Conservation (phyloP, 2,329 filamentous ascomycete genomes). For the Colletotrichum liaoningense region DNA sequence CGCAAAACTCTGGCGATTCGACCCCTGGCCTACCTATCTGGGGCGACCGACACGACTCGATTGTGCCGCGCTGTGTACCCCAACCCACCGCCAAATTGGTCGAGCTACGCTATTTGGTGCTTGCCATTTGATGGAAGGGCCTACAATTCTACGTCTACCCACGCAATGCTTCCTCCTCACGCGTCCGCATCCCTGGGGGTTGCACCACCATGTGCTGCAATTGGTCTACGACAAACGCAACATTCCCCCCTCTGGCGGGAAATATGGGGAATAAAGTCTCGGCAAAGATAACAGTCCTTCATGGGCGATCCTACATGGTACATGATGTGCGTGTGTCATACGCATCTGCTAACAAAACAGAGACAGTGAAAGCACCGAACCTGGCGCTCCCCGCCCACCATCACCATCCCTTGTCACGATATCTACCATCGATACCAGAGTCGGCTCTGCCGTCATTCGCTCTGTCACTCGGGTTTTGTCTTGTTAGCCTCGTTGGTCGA, state of each 20-base stretch:
- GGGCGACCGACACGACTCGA: neutral
- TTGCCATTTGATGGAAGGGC: neutral
- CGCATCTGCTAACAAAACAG: conserved; percentile 15
- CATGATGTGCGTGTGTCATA: conserved; percentile 13
- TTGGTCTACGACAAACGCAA: conserved; percentile 23
- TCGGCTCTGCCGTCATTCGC: conserved; percentile 10
- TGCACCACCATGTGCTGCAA: conserved; percentile 13
- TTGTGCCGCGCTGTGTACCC: neutral
- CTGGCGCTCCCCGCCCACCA: neutral
- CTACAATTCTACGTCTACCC: neutral
- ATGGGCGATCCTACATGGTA: neutral
- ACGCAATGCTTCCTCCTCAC: neutral
- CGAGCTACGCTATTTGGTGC: neutral
- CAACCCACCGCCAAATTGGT: neutral
- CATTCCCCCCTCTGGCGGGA: conserved; percentile 17
- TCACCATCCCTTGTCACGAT: conserved; percentile 2
- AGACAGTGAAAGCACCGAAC: neutral
- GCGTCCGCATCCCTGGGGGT: conserved; percentile 15
- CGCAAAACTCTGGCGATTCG: neutral
- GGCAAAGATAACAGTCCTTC: conserved; percentile 33
- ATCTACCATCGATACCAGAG: conserved; percentile 3
- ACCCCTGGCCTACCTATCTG: neutral
- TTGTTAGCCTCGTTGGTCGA: conserved; percentile 4
- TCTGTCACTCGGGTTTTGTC: conserved; percentile 9
- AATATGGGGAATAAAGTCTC: conserved; percentile 30